These are phyloP conservation scores for Xenoacremonium recifei DNA, from an alignment of 2,329 filamentous ascomycete species.

Conservation along the genomic window DNA sequence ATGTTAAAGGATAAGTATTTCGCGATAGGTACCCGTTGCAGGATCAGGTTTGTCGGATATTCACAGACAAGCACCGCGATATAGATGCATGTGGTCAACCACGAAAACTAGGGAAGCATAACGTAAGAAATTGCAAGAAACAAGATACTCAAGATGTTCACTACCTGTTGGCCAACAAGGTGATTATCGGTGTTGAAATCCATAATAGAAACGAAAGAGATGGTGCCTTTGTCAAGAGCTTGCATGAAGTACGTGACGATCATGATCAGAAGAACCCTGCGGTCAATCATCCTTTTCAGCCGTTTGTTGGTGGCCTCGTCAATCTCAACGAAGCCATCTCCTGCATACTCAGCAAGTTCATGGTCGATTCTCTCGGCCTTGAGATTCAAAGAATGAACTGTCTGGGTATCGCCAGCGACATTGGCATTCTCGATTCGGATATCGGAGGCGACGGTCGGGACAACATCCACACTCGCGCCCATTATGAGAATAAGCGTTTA, in stretches of 20 bases:
- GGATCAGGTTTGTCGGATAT: conserved; percentile 63
- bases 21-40: conserved; percentile 63
- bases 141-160: conserved; percentile 15
- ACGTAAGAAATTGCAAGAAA: neutral
- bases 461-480: conserved; percentile 48
- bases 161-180: conserved; percentile 38
- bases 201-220: conserved; percentile 66
- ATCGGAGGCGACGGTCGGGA: neutral
- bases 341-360: conserved; percentile 66
- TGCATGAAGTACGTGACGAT: conserved; percentile 72
- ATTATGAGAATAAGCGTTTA: too few relatives aligned
- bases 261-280: conserved; percentile 68
- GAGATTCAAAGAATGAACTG: conserved; percentile 42
- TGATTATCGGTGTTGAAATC: conserved; percentile 51
- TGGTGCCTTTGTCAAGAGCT: conserved; percentile 65
- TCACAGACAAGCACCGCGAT: conserved; percentile 69
- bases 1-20: conserved; percentile 66
- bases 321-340: conserved; percentile 54
- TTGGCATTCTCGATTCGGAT: conserved; percentile 16
- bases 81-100: conserved; percentile 74
- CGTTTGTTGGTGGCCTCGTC: conserved; percentile 57
- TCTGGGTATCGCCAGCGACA: conserved; percentile 21
- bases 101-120: conserved; percentile 51
- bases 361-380: conserved; percentile 58
- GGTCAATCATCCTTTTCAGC: conserved; percentile 65